Evolutionary conservation across 2,329 filamentous ascomycete genomes (phyloP).

Genomic region (Akanthomyces lecanii): DNA sequence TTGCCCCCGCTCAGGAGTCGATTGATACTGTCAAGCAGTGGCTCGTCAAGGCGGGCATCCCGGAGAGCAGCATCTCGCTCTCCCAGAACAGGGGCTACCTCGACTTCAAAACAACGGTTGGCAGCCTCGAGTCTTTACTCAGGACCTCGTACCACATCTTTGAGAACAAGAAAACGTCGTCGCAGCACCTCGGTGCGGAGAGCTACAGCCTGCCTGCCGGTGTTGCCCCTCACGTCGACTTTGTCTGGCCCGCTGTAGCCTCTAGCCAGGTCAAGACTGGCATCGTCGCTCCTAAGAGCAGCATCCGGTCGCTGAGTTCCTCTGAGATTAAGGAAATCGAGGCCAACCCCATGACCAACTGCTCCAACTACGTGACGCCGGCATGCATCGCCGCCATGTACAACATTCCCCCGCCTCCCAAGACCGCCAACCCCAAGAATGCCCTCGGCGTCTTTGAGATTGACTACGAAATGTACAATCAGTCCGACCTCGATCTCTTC

Average conservation of each 20-base stretch:
- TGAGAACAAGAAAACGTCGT: constrained; percentile 31
- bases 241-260: constrained; percentile 37
- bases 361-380: constrained; percentile 51
- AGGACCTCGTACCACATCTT: constrained; percentile 44
- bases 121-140: constrained; percentile 35
- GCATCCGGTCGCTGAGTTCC: no score
- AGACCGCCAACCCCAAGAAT: constrained; percentile 27
- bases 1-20: constrained; percentile 30
- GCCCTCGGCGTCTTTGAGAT: constrained; percentile 41
- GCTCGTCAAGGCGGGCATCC: constrained; percentile 49
- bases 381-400: constrained; percentile 48
- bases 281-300: not conserved
- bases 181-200: constrained; percentile 32
- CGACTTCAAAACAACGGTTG: constrained; percentile 17
- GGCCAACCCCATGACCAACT: constrained; percentile 24
- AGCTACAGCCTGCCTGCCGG: constrained; percentile 35
- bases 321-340: not conserved
- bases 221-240: constrained; percentile 34
- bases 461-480: constrained; percentile 36
- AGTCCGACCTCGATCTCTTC: constrained; percentile 37
- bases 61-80: constrained; percentile 40
- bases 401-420: constrained; percentile 28
- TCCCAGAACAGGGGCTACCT: constrained; percentile 45
- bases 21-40: constrained; percentile 48
- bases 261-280: constrained; percentile 18